Conservation (phyloP, 345 rosid genomes). For the Hevea brasiliensis region DNA sequence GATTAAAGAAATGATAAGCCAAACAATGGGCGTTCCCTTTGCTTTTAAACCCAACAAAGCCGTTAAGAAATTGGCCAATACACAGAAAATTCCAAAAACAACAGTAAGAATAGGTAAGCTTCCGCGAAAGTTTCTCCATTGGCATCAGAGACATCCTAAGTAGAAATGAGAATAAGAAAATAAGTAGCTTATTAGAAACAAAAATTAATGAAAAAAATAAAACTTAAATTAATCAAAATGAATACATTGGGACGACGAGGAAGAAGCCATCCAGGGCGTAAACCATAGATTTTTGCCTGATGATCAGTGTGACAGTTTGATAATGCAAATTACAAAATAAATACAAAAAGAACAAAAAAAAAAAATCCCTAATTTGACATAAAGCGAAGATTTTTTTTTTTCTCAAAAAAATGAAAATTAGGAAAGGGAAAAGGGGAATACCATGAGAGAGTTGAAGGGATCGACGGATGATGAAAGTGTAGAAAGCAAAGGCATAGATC, state of each 20-base stretch:
- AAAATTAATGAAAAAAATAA: neutral
- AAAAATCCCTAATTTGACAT: too few relatives aligned
- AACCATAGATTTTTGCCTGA: slow-evolving; percentile 52
- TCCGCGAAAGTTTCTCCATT: slow-evolving; percentile 84
- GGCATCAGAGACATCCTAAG: slow-evolving; percentile 81
- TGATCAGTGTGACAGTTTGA: slow-evolving; percentile 44
- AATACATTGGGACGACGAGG: slow-evolving; percentile 57
- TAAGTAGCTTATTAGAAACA: neutral
- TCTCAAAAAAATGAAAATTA: too few relatives aligned
- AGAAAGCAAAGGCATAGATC: slow-evolving; percentile 68
- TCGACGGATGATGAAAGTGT: slow-evolving; percentile 48
- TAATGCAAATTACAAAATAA: neutral
- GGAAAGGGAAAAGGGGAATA: slow-evolving; percentile 21
- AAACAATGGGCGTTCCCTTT: slow-evolving; percentile 62
- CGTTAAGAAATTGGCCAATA: slow-evolving; percentile 48
- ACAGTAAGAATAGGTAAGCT: slow-evolving; percentile 68
- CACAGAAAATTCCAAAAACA: slow-evolving; percentile 56
- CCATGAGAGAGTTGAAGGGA: slow-evolving; percentile 74
- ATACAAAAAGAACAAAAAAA: too few relatives aligned
- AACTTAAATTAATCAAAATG: neutral
- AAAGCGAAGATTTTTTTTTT: too few relatives aligned
- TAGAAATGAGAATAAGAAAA: neutral
- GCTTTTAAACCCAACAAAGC: slow-evolving; percentile 43
- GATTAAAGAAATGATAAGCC: slow-evolving; percentile 67
- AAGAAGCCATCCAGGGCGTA: slow-evolving; percentile 66